Percentiles rank a stretch among this genome's conserved stretches.
These are phyloP conservation scores for Grosmannia huntii DNA, from an alignment of 2,329 filamentous ascomycete species.

Conservation along the genomic window DNA sequence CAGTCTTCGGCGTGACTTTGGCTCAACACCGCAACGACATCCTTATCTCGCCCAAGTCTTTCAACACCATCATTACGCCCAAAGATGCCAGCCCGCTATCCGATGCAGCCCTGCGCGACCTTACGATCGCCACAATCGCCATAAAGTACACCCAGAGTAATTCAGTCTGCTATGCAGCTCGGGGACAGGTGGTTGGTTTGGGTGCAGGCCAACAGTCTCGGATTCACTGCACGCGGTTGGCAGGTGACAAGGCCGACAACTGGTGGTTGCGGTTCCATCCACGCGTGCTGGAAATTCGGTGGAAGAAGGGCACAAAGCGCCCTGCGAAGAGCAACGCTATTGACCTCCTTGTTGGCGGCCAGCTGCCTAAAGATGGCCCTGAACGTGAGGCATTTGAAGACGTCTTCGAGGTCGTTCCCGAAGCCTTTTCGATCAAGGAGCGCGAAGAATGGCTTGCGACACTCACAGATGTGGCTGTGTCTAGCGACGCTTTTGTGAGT, in stretches of 20 bases:
- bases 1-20: conserved; percentile 80
- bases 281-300: conserved; percentile 75
- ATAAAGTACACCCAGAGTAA: conserved; percentile 99
- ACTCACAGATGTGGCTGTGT: conserved; percentile 71
- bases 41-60: conserved; percentile 72
- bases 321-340: conserved; percentile 98
- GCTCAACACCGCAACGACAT: conserved; percentile 89
- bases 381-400: conserved; percentile 81
- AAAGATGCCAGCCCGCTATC: conserved; percentile 63
- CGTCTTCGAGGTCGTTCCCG: conserved; percentile 80
- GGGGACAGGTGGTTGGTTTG: conserved; percentile 86
- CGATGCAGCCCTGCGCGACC: conserved; percentile 71
- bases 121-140: conserved; percentile 91
- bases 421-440: conserved; percentile 72
- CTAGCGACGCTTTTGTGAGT: conserved; percentile 89
- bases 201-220: conserved; percentile 94
- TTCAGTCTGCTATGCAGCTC: conserved; percentile 92
- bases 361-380: conserved; percentile 69
- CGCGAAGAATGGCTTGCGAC: conserved; percentile 74
- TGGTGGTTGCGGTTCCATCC: conserved; percentile 99
- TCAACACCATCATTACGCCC: conserved; percentile 74
- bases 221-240: conserved; percentile 95
- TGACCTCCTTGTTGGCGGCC: conserved; percentile 82
- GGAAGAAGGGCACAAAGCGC: conserved; percentile 95
- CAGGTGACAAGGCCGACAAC: conserved; percentile 96